These are phyloP conservation scores for Clarireedia hainanense DNA, from an alignment of 2,329 filamentous ascomycete genomes.

Conservation along the genomic window DNA sequence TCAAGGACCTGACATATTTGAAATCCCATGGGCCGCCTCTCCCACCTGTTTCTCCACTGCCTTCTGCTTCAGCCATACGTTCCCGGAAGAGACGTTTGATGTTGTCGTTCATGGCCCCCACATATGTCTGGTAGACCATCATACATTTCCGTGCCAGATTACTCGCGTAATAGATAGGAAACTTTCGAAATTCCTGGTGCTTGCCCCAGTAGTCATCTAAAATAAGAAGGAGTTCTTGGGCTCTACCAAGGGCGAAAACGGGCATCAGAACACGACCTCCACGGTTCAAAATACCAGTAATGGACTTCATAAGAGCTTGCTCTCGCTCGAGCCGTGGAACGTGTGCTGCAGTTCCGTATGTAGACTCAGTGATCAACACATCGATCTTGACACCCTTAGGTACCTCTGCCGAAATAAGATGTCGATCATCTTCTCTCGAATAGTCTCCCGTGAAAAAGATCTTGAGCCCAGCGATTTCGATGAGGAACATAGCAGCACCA, in stretches of 20 bases:
- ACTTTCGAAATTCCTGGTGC: slow-evolving; percentile 79
- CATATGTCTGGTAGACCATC: slow-evolving; percentile 97
- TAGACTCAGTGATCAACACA: slow-evolving; percentile 94
- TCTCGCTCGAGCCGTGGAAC: slow-evolving; percentile 87
- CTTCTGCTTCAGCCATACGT: slow-evolving; percentile 84
- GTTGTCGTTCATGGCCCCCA: slow-evolving; percentile 98
- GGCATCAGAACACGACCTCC: slow-evolving; percentile 91
- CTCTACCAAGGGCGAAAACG: slow-evolving; percentile 87
- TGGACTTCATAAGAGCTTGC: slow-evolving; percentile 88
- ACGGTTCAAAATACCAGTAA: slow-evolving; percentile 83
- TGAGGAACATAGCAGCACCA: slow-evolving; percentile 94
- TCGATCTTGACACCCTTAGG: slow-evolving; percentile 87
- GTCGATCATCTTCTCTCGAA: slow-evolving; percentile 88
- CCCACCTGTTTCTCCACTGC: slow-evolving; percentile 62
- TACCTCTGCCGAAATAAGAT: slow-evolving; percentile 88
- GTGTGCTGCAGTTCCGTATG: slow-evolving; percentile 91
- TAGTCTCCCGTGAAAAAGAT: slow-evolving; percentile 98
- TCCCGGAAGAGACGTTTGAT: slow-evolving; percentile 94
- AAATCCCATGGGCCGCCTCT: slow-evolving; percentile 96
- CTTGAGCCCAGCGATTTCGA: slow-evolving; percentile 94
- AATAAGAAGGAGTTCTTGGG: slow-evolving; percentile 89
- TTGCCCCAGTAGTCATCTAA: slow-evolving; percentile 95
- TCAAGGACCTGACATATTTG: slow-evolving; percentile 83
- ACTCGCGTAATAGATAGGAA: slow-evolving; percentile 95
- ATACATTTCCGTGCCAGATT: slow-evolving; percentile 95